Evolutionary conservation across 2,329 filamentous ascomycete species (phyloP), one percentile per base, ranked within the genome.

Genomic region (Furcasterigmium furcatum): DNA sequence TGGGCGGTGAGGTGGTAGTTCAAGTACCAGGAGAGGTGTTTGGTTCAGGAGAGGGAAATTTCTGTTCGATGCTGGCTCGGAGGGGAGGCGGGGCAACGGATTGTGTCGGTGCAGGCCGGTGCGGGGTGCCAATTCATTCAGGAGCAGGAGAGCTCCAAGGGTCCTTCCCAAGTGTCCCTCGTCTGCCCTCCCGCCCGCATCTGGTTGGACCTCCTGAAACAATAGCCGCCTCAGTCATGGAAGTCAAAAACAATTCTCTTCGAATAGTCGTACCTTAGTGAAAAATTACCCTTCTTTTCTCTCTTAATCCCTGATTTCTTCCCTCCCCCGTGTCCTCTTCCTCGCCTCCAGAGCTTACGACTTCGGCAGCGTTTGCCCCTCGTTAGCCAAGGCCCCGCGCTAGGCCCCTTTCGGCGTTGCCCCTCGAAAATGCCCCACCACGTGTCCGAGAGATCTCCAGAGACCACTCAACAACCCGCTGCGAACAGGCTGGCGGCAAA

Each of bases 401-500:
- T 52, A 53, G 36, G 35, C 51, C 30, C 12, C 19, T 50, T 46
- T 47, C 5, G 38, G 39, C 19, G 30, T 38, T 42, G 46, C 46
- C 48, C 48, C 50, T 51, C 48, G 41, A 45, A 46, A 27, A 24
- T 44, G 49, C 49, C 49, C 49, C 46, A 49, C 46, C 41, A 51
- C 35, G 38, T 39, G 38, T 25, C 38, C 13, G 20, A 39, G 9
- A 39, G 20, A 25, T 39, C 10, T 19, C 35, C 38, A 24, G 24
- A 25, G 14, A 9, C 20, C 9, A 16, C 38, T 39, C 38, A 24
- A 39, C 24, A 16, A 39, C 38, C 38, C 9, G 22, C 35, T 38
- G n/a, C n/a, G n/a, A n/a, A n/a, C n/a, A n/a, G 24, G 24, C 12
- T 27, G 7, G 12, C 24, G 24, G 24, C 24, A 7, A 27, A 7